phyloP scores from a whole-genome alignment of 805 yeast genomes.

The Zygotorulaspora sp. region DNA sequence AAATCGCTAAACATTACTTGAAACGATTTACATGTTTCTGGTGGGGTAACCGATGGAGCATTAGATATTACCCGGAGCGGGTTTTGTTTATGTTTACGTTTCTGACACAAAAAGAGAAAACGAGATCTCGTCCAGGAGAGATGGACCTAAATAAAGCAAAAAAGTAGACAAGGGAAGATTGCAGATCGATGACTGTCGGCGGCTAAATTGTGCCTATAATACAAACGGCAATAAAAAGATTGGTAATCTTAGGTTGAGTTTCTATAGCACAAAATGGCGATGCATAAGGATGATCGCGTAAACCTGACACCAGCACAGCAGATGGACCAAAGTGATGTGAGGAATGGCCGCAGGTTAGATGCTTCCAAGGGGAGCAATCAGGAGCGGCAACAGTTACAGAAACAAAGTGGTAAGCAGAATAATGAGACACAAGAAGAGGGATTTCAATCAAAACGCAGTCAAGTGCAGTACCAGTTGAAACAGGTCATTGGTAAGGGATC shows the following conservation, averaged over 20 bases:
- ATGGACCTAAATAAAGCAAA: no score
- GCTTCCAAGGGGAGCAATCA: not conserved
- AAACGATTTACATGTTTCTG: no score
- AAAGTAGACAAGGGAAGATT: not conserved
- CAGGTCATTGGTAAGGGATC: slow-evolving; percentile 87
- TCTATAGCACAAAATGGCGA: not conserved
- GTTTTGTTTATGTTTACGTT: no score
- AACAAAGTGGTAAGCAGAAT: slow-evolving; percentile 6
- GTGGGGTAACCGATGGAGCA: no score
- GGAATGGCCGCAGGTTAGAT: not conserved
- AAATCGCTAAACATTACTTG: no score
- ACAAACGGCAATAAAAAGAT: not conserved
- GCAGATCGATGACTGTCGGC: slow-evolving; percentile 4
- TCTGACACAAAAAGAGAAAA: slow-evolving; percentile 1
- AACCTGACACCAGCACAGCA: slow-evolving; percentile 27
- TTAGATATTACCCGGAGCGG: no score
- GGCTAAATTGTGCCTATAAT: slow-evolving; percentile 8
- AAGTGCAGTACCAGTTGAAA: slow-evolving; percentile 45
- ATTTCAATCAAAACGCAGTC: slow-evolving; percentile 28
- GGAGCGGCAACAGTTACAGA: slow-evolving; percentile 9
- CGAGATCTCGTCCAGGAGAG: no score
- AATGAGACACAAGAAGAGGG: no score
- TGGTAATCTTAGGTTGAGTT: not conserved
- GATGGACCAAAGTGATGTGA: slow-evolving; percentile 7
- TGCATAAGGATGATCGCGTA: slow-evolving; percentile 14